Base-by-base conservation (phyloP, 495 filamentous ascomycete genomes). In the Oidiodendron maius region DNA sequence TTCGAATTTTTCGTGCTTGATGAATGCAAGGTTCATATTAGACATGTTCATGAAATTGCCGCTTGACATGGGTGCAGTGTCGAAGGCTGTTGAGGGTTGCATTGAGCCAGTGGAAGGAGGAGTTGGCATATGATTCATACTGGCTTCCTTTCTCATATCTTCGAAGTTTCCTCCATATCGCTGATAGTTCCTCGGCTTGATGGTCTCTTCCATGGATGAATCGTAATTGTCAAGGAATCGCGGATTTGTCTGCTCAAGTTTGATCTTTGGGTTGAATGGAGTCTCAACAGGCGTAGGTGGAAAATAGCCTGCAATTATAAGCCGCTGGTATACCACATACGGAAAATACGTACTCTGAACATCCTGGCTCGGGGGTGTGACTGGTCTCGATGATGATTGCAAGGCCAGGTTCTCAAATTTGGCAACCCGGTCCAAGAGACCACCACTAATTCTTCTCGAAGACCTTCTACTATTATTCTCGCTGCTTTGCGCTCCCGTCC, bases 321-420 rank as follows among this genome's bases (percentile, higher is more conserved):
- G 52, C 20, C 16, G n/a, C n/a, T n/a, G 12, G 39, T 20, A 55
- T 40, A 22, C 21, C 6, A 15, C 6, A 41, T 24, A 30, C 25
- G 16, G 26, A 48, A n/a, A 26, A 3, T 30, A 60, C 77, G 66
- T 70, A 84, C 83, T 67, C 44, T 58, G 59, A 45, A 60, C 68
- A 61, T 71, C 73, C 56, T 80, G 78, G 35, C 64, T 71, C 53
- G 67, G 69, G 54, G 79, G 83, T 23, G 80, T 87, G 51, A 71
- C 64, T 32, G 81, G 78, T 53, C 72, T 71, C 50, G 73, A 71
- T 16, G 49, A 49, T 16, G 52, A 53, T 30, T 67, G 63, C 2
- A 65, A 32, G 34, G 59, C 63, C 56, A 77, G 56, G 8, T 62
- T 62, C 50, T 77, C 74, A 26, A 71, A 78, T 51, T 76, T 75